Conservation (phyloP, 257 asterid genomes). For the Lycium ferocissimum region DNA sequence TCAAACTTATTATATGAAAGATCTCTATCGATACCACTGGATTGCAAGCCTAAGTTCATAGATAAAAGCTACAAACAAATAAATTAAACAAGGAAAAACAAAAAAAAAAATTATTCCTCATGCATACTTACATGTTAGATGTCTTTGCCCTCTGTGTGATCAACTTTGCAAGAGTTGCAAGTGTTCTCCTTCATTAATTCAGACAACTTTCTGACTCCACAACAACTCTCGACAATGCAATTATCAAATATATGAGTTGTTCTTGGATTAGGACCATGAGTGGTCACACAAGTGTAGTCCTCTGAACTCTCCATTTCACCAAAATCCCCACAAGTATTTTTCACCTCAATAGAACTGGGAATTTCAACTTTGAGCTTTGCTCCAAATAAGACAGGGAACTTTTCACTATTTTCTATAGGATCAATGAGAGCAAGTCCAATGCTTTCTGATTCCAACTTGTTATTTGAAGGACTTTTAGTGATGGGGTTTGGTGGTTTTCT, state of each 20-base stretch:
- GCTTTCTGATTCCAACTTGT: slow-evolving; percentile 49
- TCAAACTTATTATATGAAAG: neutral
- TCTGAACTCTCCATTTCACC: slow-evolving; percentile 89
- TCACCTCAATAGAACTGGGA: slow-evolving; percentile 45
- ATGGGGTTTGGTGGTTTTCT: slow-evolving; percentile 28
- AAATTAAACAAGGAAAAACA: neutral
- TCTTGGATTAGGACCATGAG: slow-evolving; percentile 85
- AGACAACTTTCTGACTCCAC: slow-evolving; percentile 38
- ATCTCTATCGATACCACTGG: neutral
- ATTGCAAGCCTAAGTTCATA: neutral
- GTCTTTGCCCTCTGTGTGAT: slow-evolving; percentile 61
- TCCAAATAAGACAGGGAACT: slow-evolving; percentile 43
- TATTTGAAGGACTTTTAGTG: neutral
- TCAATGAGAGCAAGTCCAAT: slow-evolving; percentile 82
- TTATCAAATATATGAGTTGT: slow-evolving; percentile 82
- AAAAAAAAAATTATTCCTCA: neutral
- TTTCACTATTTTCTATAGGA: slow-evolving; percentile 43
- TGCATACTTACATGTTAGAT: slow-evolving; percentile 53
- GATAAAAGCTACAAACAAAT: neutral
- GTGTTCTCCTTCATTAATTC: slow-evolving; percentile 35
- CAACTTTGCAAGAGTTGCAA: slow-evolving; percentile 63
- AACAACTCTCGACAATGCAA: slow-evolving; percentile 69
- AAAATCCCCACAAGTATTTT: slow-evolving; percentile 36
- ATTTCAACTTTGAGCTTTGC: slow-evolving; percentile 81
- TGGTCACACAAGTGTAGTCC: slow-evolving; percentile 88